A percentile compares a stretch with the other conserved stretches of the same genome.
Conservation (phyloP, 768 basidiomycete genomes). For the Rubroboletus pulcherrimus region DNA sequence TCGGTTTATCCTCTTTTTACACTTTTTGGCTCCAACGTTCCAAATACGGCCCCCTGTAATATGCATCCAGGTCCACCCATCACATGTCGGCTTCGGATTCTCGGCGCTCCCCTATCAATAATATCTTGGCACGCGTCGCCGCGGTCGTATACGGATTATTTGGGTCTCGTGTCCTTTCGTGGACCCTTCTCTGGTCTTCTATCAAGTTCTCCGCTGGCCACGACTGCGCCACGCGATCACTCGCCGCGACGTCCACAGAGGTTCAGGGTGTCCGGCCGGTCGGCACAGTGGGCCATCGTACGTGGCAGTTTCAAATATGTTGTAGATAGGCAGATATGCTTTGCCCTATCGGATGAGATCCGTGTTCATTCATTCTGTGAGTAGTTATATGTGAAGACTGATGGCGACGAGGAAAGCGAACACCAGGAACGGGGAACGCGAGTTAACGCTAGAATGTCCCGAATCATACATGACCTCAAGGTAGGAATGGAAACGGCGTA, state of each 20-base stretch:
- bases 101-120: not conserved
- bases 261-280: not conserved
- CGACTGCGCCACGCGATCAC: not conserved
- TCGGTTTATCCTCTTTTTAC: not conserved
- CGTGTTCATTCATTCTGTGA: slow-evolving; percentile 2
- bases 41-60: no score
- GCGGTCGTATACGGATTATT: slow-evolving; percentile 2
- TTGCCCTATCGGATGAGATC: not conserved
- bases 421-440: not conserved
- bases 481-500: not conserved
- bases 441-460: slow-evolving; percentile 9
- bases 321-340: slow-evolving; percentile 1
- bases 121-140: not conserved
- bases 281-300: not conserved
- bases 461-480: slow-evolving; percentile 3
- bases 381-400: not conserved
- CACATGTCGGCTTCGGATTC: not conserved
- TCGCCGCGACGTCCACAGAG: not conserved
- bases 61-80: no score
- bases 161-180: not conserved
- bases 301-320: not conserved
- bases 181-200: not conserved
- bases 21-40: not conserved
- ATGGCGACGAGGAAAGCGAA: not conserved
- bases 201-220: slow-evolving; percentile 4